Evolutionary conservation across 306 rosid genomes (phyloP), one percentile per base, ranked within the genome.

Genomic region (Hippophae gyantsensis): DNA sequence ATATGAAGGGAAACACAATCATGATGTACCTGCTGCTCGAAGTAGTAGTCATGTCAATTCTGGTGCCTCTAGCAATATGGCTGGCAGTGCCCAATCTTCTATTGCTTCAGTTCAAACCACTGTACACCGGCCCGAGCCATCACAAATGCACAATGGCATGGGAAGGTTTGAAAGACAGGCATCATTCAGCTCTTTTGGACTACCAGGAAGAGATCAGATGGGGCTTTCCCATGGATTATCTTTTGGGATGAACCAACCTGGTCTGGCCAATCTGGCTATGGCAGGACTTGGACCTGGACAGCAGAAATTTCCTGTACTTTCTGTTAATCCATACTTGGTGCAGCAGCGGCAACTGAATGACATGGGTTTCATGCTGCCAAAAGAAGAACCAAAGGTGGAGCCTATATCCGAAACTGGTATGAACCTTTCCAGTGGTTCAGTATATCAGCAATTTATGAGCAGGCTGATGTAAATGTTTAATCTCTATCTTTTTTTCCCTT

Each of bases 1-100:
- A 6, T 90, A 90, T 3, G 97, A 90, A 69, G 97, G 97, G 60
- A 90, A 90, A 77, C 97, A 90, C 81, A 85, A 90, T 67, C 97
- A 87, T 13, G 94, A 85, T 43, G 96, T 90, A 68, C 97, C 96
- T 0, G 96, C 87, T 8, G 96, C 89, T 54, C 92, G 98, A 23
- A 74, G 81, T 14, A 90, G 92, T 69, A 90, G 90, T 53, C 96
- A 87, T n/a, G 72, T 74, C 65, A 83, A 80, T 32, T 32, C 38
- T 32, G 38, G 38, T 32, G 38, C 38, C 9, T 75, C 90, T 9
- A 60, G 69, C 32, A 27, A 55, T 9, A 48, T 49, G 54, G 13
- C 77, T 0, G 13, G 7, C 4, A 10, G 23, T 49, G 70, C 72
- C 12, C 97, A 86, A 69, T 80, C 58, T 42, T 55, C 95, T 13